Evolutionary conservation across 257 asterid genomes (phyloP), one percentile per base, ranked within the genome.

Genomic region (Scutellaria galericulata): DNA sequence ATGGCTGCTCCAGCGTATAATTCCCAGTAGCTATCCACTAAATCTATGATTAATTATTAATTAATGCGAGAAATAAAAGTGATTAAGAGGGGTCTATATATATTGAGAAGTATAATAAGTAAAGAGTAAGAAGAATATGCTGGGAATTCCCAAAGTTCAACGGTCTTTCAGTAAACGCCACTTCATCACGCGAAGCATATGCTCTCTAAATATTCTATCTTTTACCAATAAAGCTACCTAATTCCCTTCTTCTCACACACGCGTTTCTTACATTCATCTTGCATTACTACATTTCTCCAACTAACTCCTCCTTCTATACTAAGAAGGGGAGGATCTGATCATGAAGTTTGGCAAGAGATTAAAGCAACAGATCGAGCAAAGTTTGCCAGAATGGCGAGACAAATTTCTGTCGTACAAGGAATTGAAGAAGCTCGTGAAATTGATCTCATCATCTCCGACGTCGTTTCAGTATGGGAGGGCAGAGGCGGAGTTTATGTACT

Each of bases 291-390:
- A 31, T 31, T 4, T 31, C 37, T 31, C 37, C 37, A 31, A 31
- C 37, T 4, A 31, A 31, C 37, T 31, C 37, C 10, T 7, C 13
- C 27, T 24, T 24, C 27, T 24, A 24, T 24, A 24, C 27, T 24
- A 24, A 18, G 18, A 18, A 18, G 18, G 18, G 18, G 18, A 18
- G 18, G 18, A 18, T 18, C 4, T 42, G 27, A 24, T 22, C 11
- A 94, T 95, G 99, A 95, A 95, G 80, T 92, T 95, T 44, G 98
- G 99, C 11, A 95, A 95, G 87, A 80, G 96, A 74, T 78, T 95
- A 87, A 88, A 95, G 81, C 84, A 78, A 68, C 98, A 92, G 9
- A 85, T 82, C 37, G 79, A 92, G 69, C 96, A 90, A 72, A 86
- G 92, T 55, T 68, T 92, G 83, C 94, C 97, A 7, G 96, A 81